Evolutionary conservation across 306 rosid genomes (phyloP).

Genomic region (Glycine tomentella): DNA sequence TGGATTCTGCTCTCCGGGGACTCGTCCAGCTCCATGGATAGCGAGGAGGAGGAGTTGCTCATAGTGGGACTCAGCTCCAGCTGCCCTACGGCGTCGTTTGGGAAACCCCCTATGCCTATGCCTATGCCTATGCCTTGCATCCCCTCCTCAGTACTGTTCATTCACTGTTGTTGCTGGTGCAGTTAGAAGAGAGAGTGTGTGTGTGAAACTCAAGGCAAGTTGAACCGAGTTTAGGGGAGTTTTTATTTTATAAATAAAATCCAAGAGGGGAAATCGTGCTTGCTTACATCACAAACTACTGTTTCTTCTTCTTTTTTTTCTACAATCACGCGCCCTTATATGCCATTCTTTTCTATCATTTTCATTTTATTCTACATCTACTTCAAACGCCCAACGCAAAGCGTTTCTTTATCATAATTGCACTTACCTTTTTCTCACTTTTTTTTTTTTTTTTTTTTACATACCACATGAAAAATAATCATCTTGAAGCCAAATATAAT

Average conservation of each 20-base stretch:
- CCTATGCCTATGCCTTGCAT: constrained; percentile 65
- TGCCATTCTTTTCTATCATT: neutral
- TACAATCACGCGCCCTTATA: constrained; percentile 14
- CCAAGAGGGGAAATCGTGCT: neutral
- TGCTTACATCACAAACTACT: constrained; percentile 43
- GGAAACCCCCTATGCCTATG: constrained; percentile 32
- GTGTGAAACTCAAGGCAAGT: neutral
- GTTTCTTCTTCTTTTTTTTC: neutral
- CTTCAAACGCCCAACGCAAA: no score
- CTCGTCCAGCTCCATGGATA: constrained; percentile 85
- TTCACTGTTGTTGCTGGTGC: neutral
- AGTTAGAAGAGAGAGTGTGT: neutral
- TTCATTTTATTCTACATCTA: neutral
- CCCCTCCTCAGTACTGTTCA: neutral
- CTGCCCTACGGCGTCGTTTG: constrained; percentile 58
- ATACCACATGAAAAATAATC: no score
- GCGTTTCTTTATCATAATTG: no score
- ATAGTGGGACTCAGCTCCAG: neutral
- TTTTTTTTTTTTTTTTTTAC: no score
- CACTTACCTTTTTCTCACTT: no score
- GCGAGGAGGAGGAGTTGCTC: constrained; percentile 52
- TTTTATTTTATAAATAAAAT: neutral
- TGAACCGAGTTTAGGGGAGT: neutral
- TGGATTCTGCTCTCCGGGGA: constrained; percentile 86
- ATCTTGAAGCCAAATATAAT: no score